Base-by-base conservation (phyloP, 352 stramenopile genomes). In the Phytophthora agathidicida region DNA sequence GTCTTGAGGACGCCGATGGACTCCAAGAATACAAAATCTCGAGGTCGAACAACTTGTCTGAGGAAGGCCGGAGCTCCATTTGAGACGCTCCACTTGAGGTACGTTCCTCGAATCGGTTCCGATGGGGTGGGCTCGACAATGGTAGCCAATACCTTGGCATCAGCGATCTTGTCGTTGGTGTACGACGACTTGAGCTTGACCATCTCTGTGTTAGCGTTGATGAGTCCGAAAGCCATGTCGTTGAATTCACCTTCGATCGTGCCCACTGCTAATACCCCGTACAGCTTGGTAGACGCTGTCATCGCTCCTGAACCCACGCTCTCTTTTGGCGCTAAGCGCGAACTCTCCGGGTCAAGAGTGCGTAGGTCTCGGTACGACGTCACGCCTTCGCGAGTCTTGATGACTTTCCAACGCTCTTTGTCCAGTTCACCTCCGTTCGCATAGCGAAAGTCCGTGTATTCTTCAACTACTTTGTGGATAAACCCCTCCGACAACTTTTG, bases 1-100 rank as follows among this genome's bases (percentile, higher is more conserved):
- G 51, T 46, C 1, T 70, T 65, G 1, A 62, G 20, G 22, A 75
- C 61, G 0, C 75, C 72, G 20, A 59, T 75, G 19, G 68, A 63
- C 37, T 87, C 73, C 31, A 87, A 45, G 32, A 73, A 83, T 22
- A 84, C 64, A 36, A 77, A 73, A 48, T 85, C 74, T 41, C 72
- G 74, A 20, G 68, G 68, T 48, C 71, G 71, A 48, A 77, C 66
- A 7, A 88, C 13, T 10, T 45, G 64, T 11, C 61, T 52, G 8
- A 80, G 52, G 13, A 76, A 22, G 8, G 71, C 19, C 7, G 72
- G 62, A n/a, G 60, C 64, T 9, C 60, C 63, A 5, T 60, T 70
- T 0, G 51, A 64, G 19, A 85, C 67, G 17, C 47, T 44, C 75
- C 75, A 88, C 31, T 79, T 79, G 31, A 86, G 55, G 7, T 65